These are phyloP conservation scores for Starmerella bombi DNA, from an alignment of 805 yeast species.

Conservation along the genomic window DNA sequence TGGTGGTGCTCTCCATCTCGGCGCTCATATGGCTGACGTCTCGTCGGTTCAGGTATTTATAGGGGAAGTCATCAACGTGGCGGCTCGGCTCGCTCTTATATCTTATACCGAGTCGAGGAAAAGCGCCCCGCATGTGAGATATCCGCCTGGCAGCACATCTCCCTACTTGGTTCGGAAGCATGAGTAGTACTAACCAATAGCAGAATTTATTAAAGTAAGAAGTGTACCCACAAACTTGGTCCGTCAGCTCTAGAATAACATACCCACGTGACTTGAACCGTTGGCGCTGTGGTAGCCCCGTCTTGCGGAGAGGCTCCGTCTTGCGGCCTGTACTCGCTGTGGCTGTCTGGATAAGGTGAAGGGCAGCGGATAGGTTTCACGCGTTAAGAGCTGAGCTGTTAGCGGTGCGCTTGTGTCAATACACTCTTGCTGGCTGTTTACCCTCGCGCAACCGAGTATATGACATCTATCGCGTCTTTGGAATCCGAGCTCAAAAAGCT, in stretches of 20 bases:
- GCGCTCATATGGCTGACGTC: constrained; percentile 21
- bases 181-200: neutral
- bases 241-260: no score
- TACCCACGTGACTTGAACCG: no score
- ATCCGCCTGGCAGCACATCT: neutral
- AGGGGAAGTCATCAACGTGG: constrained; percentile 18
- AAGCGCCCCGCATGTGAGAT: neutral
- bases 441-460: neutral
- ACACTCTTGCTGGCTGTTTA: no score
- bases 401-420: no score
- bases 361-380: no score
- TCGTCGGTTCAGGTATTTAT: constrained; percentile 13
- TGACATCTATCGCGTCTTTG: constrained; percentile 26
- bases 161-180: neutral
- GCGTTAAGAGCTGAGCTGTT: no score
- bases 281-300: no score
- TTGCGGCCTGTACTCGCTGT: no score
- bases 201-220: neutral
- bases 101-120: neutral
- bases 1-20: constrained; percentile 16
- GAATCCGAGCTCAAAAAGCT: constrained; percentile 46
- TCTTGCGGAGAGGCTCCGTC: no score
- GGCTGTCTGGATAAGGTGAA: no score
- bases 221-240: no score
- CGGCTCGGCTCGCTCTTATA: constrained; percentile 10